Evolutionary conservation across 139 green algal species (phyloP).

Genomic region (Monoraphidium neglectum): DNA sequence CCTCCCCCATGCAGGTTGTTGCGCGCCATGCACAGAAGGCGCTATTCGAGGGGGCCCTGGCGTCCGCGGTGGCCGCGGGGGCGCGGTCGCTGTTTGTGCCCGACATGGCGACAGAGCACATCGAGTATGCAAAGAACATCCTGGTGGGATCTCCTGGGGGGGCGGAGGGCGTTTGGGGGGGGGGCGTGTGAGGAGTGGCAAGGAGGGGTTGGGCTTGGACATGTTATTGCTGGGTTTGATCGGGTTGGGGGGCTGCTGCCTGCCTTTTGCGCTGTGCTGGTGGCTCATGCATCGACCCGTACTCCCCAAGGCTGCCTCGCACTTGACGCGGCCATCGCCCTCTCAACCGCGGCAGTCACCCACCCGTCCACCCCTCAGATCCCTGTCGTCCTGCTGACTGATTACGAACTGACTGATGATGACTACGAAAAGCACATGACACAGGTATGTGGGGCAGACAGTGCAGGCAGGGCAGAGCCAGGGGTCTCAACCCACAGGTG

Average conservation of each 20-base stretch:
- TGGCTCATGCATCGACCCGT: too few relatives aligned
- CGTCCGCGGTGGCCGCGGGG: not conserved
- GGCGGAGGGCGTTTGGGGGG: too few relatives aligned
- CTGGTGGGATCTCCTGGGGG: slow-evolving; percentile 5
- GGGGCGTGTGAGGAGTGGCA: too few relatives aligned
- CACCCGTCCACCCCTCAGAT: not conserved
- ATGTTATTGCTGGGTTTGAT: too few relatives aligned
- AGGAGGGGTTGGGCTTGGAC: too few relatives aligned
- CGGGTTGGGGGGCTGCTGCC: too few relatives aligned
- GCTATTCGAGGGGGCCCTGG: slow-evolving; percentile 19
- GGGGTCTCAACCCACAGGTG: too few relatives aligned
- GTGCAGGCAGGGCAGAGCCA: too few relatives aligned
- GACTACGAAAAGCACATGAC: slow-evolving; percentile 14
- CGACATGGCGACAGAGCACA: slow-evolving; percentile 10
- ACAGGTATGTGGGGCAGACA: too few relatives aligned
- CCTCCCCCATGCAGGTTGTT: not conserved
- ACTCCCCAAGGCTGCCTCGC: too few relatives aligned
- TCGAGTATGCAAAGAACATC: slow-evolving; percentile 28
- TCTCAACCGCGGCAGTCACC: too few relatives aligned
- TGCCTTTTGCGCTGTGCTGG: too few relatives aligned
- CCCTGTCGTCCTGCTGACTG: slow-evolving; percentile 25
- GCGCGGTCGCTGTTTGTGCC: slow-evolving; percentile 11
- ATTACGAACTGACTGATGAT: slow-evolving; percentile 16
- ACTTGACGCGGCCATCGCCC: not conserved
- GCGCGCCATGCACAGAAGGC: not conserved